Base-by-base conservation (phyloP, 140 eudicot genomes). In the Flaveria floridana region DNA sequence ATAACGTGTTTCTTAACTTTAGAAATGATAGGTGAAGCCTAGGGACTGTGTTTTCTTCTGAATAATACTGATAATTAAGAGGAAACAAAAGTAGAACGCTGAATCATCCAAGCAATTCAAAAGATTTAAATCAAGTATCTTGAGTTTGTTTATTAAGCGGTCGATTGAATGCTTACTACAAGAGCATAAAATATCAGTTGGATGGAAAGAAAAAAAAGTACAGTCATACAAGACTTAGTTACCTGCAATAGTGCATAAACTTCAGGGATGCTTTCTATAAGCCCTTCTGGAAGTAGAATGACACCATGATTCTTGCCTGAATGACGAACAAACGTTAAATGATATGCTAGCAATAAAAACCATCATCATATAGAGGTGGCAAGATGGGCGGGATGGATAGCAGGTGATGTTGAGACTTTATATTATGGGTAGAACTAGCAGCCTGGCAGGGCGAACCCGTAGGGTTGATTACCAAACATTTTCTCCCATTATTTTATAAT, bases 181-280 rank as follows among this genome's bases (percentile, higher is more conserved):
- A 48, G 4, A 14, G 18, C 55, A 48, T 48, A 48, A 48, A 48
- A 13, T 44, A 44, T 44, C 55, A 48, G 4, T 13, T 48, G 55
- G 7, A 12, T 14, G 1, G n/a, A 48, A 48, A 48, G 16, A 47
- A 47, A 47, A 47, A 7, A 42, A 76, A 70, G 42, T 62, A 30
- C 50, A 67, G 25, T 39, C 19, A 41, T 59, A 15, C 39, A 21
- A 47, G 20, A 47, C 3, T 28, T 56, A 56, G 19, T 84, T 74
- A 93, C 98, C 94, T 93, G 89, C 80, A 93, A 76, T 50, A 93
- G 78, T 50, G 94, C 96, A 81, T 93, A 79, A 63, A 93, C 87
- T 85, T 93, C 98, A 71, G 98, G 98, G 55, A 93, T 90, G 84
- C 88, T 90, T 90, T 93, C 98, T 53, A 90, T 88, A 41, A 93